Conservation (phyloP, 441 rosid genomes). For the Populus hybrid region DNA sequence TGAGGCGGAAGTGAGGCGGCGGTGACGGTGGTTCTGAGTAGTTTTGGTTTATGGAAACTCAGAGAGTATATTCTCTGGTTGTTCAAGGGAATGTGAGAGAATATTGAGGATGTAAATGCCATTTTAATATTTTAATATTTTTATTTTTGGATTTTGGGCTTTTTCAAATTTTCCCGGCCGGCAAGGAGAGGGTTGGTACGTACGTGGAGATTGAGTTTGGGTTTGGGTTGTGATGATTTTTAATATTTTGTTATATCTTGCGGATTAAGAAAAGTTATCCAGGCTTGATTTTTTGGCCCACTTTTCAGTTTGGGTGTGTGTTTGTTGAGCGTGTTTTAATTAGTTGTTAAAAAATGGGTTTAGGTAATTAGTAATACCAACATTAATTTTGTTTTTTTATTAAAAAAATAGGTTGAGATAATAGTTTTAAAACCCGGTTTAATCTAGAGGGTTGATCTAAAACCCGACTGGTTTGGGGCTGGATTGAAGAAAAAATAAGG, state of each 20-base stretch:
- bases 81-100: conserved; percentile 32
- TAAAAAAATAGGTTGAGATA: no score
- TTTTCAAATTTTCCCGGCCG: conserved; percentile 27
- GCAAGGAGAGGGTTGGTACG: conserved; percentile 10
- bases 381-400: no score
- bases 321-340: no score
- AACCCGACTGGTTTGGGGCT: no score
- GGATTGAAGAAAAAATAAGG: no score
- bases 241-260: not conserved
- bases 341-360: no score
- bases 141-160: not conserved
- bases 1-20: conserved; percentile 45
- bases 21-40: conserved; percentile 22
- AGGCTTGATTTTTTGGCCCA: conserved; percentile 30
- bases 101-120: conserved; percentile 55
- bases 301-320: not conserved
- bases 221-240: not conserved
- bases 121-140: conserved; percentile 40
- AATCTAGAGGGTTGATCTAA: no score
- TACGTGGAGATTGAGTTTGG: conserved; percentile 20
- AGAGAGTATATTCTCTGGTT: conserved; percentile 29
- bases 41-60: conserved; percentile 22
- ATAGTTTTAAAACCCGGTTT: no score
- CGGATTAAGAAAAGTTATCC: conserved; percentile 25
- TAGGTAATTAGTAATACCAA: no score